Base-by-base conservation (phyloP, 2,329 filamentous ascomycete species). In the Aureobasidium musti region DNA sequence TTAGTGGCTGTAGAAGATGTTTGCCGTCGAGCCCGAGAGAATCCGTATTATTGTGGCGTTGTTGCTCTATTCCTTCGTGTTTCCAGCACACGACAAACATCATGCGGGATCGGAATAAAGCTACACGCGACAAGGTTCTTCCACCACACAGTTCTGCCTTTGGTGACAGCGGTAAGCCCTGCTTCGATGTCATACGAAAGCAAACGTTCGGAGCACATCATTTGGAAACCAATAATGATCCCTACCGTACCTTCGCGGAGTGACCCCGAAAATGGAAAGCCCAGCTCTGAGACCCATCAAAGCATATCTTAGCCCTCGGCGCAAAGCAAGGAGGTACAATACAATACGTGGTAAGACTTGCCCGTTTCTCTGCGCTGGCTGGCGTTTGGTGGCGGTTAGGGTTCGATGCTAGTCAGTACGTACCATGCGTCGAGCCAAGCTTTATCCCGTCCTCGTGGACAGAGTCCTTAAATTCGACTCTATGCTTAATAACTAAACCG, bases 341-440 rank as follows among this genome's bases (percentile, higher is more conserved):
- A n/a, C n/a, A n/a, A n/a, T n/a, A 14, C 35, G 35, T 41, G 53
- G 53, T 56, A 56, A 56, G 53, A 56, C 53, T 56, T 56, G 53
- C 53, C 53, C 53, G 53, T 56, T 56, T 56, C 8, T 10, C n/a
- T 26, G 33, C 35, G 53, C 53, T 56, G 53, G 53, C n/a, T 39
- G 21, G 53, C 6, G 13, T 7, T 39, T 2, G 35, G 53, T 56
- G 53, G 53, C 53, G 23, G 21, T 41, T 56, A 41, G 53, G 53
- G 53, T 41, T 56, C n/a, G 35, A 41, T 19, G 28, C 53, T 56
- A 56, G 53, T 30, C 23, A 11, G 30, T 33, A n/a, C 26, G 19
- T 30, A 30, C 49, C 26, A 52, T 52, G 49, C 49, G 49, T 30
- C 3, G 33, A 57, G 53, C 53, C 53, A 57, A 57, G 53, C 53